Evolutionary conservation across 768 basidiomycete genomes (phyloP), one percentile per base, ranked within the genome.

Genomic region (Suillus subaureus): DNA sequence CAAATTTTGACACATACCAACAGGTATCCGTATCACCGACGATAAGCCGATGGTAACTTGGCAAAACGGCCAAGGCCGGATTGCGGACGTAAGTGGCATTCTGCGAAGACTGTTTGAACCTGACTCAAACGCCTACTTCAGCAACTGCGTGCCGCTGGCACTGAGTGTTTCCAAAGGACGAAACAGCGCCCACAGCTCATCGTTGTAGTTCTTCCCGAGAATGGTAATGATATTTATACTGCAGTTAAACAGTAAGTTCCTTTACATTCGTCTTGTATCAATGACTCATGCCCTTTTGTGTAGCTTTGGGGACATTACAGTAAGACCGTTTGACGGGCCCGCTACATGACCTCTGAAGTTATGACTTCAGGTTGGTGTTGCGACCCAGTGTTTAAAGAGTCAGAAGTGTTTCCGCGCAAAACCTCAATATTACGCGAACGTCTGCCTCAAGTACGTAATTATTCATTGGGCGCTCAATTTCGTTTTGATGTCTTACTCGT

Each of bases 341-440:
- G 39, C 12, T 18, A 26, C 9, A 21, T 28, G 39, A 58, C 26
- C 1, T 58, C 39, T 58, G 26, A 58, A 26, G 40, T 12, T 28
- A 28, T 40, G 39, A 58, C 23, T 18, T 39, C 71, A 90, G 87
- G 81, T 84, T 70, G 93, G 93, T 31, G 87, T 93, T 9, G 87
- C 92, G 0, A 94, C 92, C 0, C 92, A 94, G 67, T 94, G 92
- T 72, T 69, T 94, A 70, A 91, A 91, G 74, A 81, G 82, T 21
- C 76, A 73, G 6, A 92, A 93, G 70, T 90, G 89, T 71, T 82
- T 77, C 68, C 79, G 83, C 5, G 92, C 90, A 0, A 92, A 88
- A 66, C 77, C 85, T 0, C 93, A 94, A 68, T 94, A 93, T 70
- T 94, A 83, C 66, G 92, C 92, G 0, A 94, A 94, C 66, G 89